Evolutionary conservation across 768 basidiomycete genomes (phyloP).

Genomic region (Neoboletus brunneissimus): DNA sequence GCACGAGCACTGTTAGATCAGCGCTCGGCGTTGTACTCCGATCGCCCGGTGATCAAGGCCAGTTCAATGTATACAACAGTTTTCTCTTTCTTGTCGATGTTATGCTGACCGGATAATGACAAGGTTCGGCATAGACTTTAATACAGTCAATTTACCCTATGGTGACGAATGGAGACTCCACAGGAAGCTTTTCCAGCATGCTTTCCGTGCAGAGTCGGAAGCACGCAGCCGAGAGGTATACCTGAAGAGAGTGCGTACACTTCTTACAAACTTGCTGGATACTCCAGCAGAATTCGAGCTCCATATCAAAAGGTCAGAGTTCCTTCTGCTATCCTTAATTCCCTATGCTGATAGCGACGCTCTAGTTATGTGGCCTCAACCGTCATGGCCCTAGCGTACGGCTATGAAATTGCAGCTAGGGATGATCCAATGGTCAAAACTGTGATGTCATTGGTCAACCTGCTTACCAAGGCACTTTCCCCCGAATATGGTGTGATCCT

Average conservation of each 20-base stretch:
- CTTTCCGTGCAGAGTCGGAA: constrained; percentile 24
- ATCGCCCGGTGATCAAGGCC: constrained; percentile 21
- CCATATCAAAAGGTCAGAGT: constrained; percentile 21
- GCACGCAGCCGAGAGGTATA: constrained; percentile 20
- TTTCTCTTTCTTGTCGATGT: background rate
- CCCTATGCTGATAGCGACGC: background rate
- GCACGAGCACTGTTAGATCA: constrained; percentile 28
- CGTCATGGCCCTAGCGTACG: constrained; percentile 26
- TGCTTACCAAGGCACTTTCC: constrained; percentile 21
- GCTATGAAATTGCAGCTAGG: constrained; percentile 17
- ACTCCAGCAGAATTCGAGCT: constrained; percentile 23
- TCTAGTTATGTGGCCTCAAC: constrained; percentile 26
- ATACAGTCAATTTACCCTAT: constrained; percentile 28
- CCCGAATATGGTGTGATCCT: constrained; percentile 21
- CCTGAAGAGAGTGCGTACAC: constrained; percentile 16
- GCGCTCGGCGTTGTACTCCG: constrained; percentile 28
- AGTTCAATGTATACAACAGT: constrained; percentile 11
- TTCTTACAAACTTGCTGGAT: constrained; percentile 22
- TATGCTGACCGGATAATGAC: background rate
- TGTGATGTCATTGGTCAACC: constrained; percentile 15
- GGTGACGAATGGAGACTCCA: constrained; percentile 31
- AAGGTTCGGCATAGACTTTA: constrained; percentile 30
- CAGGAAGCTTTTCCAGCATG: constrained; percentile 30
- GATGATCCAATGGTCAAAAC: constrained; percentile 24
- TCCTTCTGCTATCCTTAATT: background rate